Base-by-base conservation (phyloP, 148 eudicot species). In the Amaranthus palmeri region DNA sequence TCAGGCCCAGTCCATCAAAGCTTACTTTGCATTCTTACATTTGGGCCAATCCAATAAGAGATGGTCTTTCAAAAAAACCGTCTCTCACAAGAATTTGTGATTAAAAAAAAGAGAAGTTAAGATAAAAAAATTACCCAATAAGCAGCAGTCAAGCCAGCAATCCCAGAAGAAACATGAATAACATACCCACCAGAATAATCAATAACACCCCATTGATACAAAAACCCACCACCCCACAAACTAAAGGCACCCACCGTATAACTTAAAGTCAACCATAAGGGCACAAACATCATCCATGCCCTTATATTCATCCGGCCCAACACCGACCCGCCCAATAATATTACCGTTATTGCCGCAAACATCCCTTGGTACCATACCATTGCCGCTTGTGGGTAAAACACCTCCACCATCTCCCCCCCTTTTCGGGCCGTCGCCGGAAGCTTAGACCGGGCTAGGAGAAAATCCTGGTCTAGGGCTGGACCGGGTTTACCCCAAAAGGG, bases 221-320 rank as follows among this genome's bases (percentile, higher is more conserved):
- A 72, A 55, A 88, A 86, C 9, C 91, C 91, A 6, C 95, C 95
- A 17, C 95, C 91, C 95, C 95, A 89, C 1, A 89, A 17, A 64
- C 91, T 85, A 72, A 84, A 85, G 4, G 89, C 87, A 47, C 95
- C 91, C 5, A 87, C 89, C 4, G 89, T 89, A 69, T 89, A 89
- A 1, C 86, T 85, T 36, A 87, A 89, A 4, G 88, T 85, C 25
- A 85, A 72, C 93, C 90, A 89, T 8, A 89, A 74, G 0, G 93
- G 90, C 75, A 89, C 93, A 10, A 89, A 89, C 83, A 81, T 69
- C 88, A 89, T 89, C 93, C 93, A 89, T 0, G 93, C 90, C 74
- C 78, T 81, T n/a, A 87, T 83, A 65, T 87, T 89, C 93, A 86
- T 86, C 78, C 90, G 59, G 18, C 88, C 93, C 4, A 89, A 62